A percentile compares a stretch with the other conserved stretches of the same genome.
phyloP scores from a whole-genome alignment of 176 grass and related monocot species.

The Phoenix dactylifera region DNA sequence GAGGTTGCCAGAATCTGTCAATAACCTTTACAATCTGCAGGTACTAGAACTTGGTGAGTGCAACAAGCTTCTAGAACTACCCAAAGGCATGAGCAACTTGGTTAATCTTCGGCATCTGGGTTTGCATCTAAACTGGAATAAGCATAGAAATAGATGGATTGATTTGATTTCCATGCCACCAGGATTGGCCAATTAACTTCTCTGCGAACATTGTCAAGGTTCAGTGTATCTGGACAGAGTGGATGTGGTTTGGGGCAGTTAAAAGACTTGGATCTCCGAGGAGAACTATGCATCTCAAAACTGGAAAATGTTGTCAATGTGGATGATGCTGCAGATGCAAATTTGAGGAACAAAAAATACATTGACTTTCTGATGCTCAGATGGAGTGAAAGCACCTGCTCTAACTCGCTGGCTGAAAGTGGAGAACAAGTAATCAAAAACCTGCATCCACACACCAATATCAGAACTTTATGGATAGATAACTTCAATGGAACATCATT shows the following conservation, averaged over 20 bases:
- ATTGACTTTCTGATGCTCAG: no score
- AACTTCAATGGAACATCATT: no score
- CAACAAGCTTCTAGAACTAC: conserved; percentile 28
- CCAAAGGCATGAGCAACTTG: conserved; percentile 27
- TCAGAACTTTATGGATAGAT: no score
- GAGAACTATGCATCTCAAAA: no score
- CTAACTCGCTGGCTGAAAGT: no score
- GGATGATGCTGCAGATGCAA: no score
- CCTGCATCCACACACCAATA: no score
- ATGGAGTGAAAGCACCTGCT: no score
- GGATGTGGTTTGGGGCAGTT: conserved; percentile 38
- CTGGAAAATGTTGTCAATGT: no score
- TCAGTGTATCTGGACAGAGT: conserved; percentile 15
- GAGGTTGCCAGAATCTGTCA: conserved; percentile 29
- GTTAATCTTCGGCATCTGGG: conserved; percentile 41
- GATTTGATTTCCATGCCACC: conserved; percentile 20
- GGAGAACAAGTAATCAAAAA: no score
- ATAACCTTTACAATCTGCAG: conserved; percentile 40
- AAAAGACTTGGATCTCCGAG: no score
- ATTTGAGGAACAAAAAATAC: no score
- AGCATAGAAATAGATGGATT: conserved; percentile 2
- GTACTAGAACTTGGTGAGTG: conserved; percentile 36
- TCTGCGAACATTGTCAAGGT: conserved; percentile 41
- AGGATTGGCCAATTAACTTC: conserved; percentile 22
- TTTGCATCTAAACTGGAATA: conserved; percentile 48